Conservation (phyloP, 805 yeast genomes). For the Crinitomyces ghanaensis region DNA sequence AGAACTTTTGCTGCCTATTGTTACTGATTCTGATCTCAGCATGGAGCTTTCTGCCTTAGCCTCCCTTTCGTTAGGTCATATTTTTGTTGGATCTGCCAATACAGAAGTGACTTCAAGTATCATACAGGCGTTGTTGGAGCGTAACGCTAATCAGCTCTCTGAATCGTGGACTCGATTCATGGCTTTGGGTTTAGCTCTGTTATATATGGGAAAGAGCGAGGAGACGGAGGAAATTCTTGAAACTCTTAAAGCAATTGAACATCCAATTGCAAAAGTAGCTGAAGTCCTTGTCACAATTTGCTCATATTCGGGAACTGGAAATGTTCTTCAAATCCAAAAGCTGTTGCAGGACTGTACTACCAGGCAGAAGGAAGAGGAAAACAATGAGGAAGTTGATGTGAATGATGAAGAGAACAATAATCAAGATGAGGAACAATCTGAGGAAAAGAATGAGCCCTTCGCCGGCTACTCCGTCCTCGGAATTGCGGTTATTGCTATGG, state of each 20-base stretch:
- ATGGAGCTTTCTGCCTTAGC: conserved; percentile 78
- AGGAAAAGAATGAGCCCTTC: conserved; percentile 32
- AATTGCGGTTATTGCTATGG: conserved; percentile 88
- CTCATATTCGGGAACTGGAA: conserved; percentile 96
- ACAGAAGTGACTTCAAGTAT: conserved; percentile 92
- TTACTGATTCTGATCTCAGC: conserved; percentile 62
- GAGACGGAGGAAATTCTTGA: conserved; percentile 85
- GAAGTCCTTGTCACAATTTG: conserved; percentile 85
- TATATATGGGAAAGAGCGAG: conserved; percentile 89
- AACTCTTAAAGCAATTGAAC: conserved; percentile 89
- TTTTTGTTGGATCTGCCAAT: conserved; percentile 90
- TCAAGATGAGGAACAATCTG: conserved; percentile 16
- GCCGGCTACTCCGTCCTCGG: conserved; percentile 92
- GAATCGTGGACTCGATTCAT: conserved; percentile 83
- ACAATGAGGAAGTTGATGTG: conserved; percentile 23
- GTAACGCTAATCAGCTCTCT: conserved; percentile 63
- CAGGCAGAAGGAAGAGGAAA: conserved; percentile 46
- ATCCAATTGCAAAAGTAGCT: conserved; percentile 80
- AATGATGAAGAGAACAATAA: conserved; percentile 5
- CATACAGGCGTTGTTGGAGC: conserved; percentile 79
- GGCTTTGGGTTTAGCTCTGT: conserved; percentile 82
- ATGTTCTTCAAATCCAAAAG: conserved; percentile 87
- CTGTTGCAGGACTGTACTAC: conserved; percentile 74
- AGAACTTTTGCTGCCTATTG: conserved; percentile 66
- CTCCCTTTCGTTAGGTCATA: conserved; percentile 85